Evolutionary conservation across 495 filamentous ascomycete genomes (phyloP), one percentile per base, ranked within the genome.

Genomic region (Trypethelium eluteriae): DNA sequence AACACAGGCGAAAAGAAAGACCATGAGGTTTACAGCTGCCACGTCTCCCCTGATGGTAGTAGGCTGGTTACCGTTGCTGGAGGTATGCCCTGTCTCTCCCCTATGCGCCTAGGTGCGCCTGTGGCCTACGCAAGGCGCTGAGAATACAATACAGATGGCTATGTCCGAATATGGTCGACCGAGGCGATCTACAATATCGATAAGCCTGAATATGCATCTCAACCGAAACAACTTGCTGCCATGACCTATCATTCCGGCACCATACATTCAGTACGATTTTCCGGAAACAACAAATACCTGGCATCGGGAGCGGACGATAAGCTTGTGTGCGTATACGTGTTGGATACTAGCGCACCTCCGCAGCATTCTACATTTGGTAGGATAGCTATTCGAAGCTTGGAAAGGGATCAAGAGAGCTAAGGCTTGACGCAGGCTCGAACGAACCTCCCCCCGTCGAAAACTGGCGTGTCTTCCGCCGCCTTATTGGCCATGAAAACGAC

Each of bases 201-300:
- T 62, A 83, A 95, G 64, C 78, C 85, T 16, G 76, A 80, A 63
- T 85, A 83, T 74, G 53, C 53, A 36, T 82, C 78, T 64, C 89
- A 93, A 72, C 95, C 94, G 34, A 91, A 90, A 72, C 94, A 99
- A 78, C 84, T 99, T 63, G 96, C 93, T 71, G 93, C 93, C 68
- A 90, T 99, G 86, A 96, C 92, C 85, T 91, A 97, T 70, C 94
- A 99, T 76, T 92, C 95, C 4, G 94, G 94, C 47, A 97, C 94
- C 14, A 96, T 99, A 67, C 92, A 97, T 75, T 90, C 92, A 0
- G 94, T 98, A 62, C 89, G 94, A 63, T 99, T 99, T 77, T 96
- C 93, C 14, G 88, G 90, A 4, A 96, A 93, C 72, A 89, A 90
- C 41, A 89, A 88, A 72, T 98, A 96, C 73, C 83, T 99, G 62